Evolutionary conservation across 352 stramenopile genomes (phyloP).

Genomic region (Pythium dissotocum): DNA sequence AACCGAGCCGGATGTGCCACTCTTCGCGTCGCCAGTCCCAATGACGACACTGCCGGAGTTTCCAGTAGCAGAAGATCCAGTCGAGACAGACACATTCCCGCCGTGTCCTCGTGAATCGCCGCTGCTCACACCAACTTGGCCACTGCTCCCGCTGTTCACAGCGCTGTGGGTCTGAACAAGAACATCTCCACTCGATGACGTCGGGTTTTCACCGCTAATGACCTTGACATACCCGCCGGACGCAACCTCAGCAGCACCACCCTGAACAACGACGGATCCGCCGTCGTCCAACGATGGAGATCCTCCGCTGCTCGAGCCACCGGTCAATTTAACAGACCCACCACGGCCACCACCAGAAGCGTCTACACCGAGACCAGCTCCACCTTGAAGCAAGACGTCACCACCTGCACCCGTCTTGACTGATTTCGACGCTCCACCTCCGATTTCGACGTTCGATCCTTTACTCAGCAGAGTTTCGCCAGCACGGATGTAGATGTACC

Average conservation of each 20-base stretch:
- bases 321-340: constrained; percentile 41
- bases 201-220: constrained; percentile 42
- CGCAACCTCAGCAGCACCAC: constrained; percentile 40
- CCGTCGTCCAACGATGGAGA: constrained; percentile 42
- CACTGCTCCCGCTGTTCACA: constrained; percentile 37
- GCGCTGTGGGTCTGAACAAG: constrained; percentile 38
- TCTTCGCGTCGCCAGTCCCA: constrained; percentile 12
- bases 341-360: constrained; percentile 41
- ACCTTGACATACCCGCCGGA: constrained; percentile 49
- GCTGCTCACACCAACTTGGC: constrained; percentile 25
- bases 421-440: constrained; percentile 41
- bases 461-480: constrained; percentile 38
- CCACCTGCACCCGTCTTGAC: constrained; percentile 40
- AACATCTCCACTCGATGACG: constrained; percentile 53
- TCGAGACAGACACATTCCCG: constrained; percentile 35
- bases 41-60: constrained; percentile 18
- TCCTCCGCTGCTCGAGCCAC: constrained; percentile 47
- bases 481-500: constrained; percentile 40
- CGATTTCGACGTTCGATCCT: constrained; percentile 41
- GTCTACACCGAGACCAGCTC: constrained; percentile 42
- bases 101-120: constrained; percentile 8
- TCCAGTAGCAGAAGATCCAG: constrained; percentile 8
- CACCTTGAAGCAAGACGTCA: constrained; percentile 38
- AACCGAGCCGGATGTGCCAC: constrained; percentile 16
- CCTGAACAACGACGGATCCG: constrained; percentile 38